Base-by-base conservation (phyloP, 192 early-diverging fungal species). In the Backusella mclennaniae region DNA sequence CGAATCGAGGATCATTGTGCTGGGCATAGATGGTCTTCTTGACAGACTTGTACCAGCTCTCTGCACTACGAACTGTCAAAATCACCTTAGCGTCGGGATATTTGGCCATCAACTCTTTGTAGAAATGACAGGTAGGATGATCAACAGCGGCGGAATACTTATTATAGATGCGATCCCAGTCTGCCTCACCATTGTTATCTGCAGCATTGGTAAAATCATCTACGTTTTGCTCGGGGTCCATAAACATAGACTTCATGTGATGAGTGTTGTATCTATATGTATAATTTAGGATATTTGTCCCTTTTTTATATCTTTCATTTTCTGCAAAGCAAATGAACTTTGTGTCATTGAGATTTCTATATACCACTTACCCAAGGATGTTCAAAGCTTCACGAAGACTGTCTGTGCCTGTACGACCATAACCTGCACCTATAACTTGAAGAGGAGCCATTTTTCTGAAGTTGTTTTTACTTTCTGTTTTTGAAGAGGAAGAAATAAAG, bases 41-140 rank as follows among this genome's bases (percentile, higher is more conserved):
- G 35, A 69, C 67, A 11, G 74, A 75, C 4, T 67, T 69, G 26
- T 79, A 79, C 77, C 77, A 79, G 12, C 42, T 70, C 12, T 79
- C 73, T 1, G 73, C 71, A 42, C 59, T 63, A 6, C 77, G 66
- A 9, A 73, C 67, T 11, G 77, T 74, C n/a, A 73, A 67, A 11
- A 79, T 70, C 3, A 79, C 68, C 67, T 79, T 79, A n/a, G 77
- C 77, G 0, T 79, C 73, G n/a, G 77, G 77, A 29, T 79, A 79
- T 8, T 74, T 33, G 31, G 70, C 66, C 36, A 69, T 56, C 8
- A 79, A 35, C 15, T 79, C 44, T 26, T 74, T 59, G 38, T 79
- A 79, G 14, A 74, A 70, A 8, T 73, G 66, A 49, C 39, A 66
- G 0, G 77, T 41, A 8, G 77, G 73, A 66, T 49, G 74, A 29